Percentiles rank a stretch among this genome's conserved stretches.
These are phyloP conservation scores for Xylariales sp. DNA, from an alignment of 2,329 filamentous ascomycete species.

Conservation along the genomic window DNA sequence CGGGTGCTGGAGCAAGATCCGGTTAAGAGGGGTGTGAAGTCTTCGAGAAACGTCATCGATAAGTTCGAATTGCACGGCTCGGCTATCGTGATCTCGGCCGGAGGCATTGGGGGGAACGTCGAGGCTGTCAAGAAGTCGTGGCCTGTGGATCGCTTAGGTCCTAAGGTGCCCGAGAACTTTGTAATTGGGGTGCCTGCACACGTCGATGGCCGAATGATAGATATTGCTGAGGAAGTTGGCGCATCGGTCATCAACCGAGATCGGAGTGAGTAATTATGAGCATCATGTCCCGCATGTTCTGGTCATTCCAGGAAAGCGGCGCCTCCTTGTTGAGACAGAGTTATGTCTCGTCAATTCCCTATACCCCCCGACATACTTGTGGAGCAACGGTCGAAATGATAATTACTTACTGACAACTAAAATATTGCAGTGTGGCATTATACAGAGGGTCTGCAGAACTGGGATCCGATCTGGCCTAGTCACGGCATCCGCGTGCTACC, in stretches of 20 bases:
- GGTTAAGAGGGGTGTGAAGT: constrained; percentile 62
- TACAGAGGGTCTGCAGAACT: constrained; percentile 71
- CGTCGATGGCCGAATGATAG: constrained; percentile 73
- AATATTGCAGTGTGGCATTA: constrained; percentile 68
- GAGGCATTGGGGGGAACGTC: constrained; percentile 71
- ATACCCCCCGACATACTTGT: neutral
- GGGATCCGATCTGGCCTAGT: constrained; percentile 70
- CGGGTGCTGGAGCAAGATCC: constrained; percentile 64
- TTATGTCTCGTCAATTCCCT: neutral
- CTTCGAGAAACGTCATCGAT: constrained; percentile 60
- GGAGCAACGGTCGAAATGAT: neutral
- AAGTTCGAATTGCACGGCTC: constrained; percentile 65
- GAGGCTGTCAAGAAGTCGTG: constrained; percentile 68
- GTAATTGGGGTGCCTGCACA: constrained; percentile 71
- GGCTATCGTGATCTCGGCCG: constrained; percentile 66
- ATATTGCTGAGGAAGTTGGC: constrained; percentile 63
- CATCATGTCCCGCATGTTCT: neutral
- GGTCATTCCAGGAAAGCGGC: neutral
- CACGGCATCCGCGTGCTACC: constrained; percentile 72
- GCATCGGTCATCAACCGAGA: constrained; percentile 69
- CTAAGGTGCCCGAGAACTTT: constrained; percentile 65
- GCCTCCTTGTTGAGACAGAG: too few relatives aligned
- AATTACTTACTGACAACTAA: constrained; percentile 1
- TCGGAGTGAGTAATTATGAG: constrained; percentile 52
- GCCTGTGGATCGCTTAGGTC: constrained; percentile 68